A percentile compares a stretch with the other conserved stretches of the same genome.
Evolutionary conservation across 352 stramenopile genomes (phyloP).

Genomic region (Pythium rhizo-oryzae): DNA sequence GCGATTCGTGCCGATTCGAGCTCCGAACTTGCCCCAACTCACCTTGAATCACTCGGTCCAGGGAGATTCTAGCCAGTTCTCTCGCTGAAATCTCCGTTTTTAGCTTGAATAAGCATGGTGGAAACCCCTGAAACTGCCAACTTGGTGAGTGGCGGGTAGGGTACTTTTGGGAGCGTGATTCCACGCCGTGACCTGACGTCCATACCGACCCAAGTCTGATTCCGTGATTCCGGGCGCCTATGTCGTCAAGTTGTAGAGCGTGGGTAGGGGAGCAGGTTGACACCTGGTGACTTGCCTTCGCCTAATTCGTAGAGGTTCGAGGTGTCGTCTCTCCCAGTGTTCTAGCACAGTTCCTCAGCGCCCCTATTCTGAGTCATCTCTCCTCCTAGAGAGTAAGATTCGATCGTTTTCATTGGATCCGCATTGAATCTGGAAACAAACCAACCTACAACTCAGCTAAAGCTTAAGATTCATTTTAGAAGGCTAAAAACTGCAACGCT

Average conservation of each 20-base stretch:
- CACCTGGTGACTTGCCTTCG: constrained; percentile 18
- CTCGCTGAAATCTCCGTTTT: neutral
- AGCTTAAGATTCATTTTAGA: constrained; percentile 1
- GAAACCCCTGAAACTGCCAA: constrained; percentile 2
- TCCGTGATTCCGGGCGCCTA: constrained; percentile 17
- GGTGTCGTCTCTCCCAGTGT: constrained; percentile 14
- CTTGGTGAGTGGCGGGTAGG: constrained; percentile 3
- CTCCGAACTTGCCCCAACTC: neutral
- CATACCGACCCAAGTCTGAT: constrained; percentile 15
- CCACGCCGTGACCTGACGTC: constrained; percentile 3
- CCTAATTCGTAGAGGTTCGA: neutral
- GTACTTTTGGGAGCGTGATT: constrained; percentile 4
- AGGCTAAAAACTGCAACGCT: neutral
- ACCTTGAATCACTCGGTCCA: neutral
- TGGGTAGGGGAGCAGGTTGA: constrained; percentile 19
- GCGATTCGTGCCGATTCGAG: neutral
- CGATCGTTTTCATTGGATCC: constrained; percentile 1
- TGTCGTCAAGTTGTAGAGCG: constrained; percentile 20
- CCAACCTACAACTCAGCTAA: no score
- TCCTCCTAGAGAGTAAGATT: constrained; percentile 6
- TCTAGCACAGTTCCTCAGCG: no score
- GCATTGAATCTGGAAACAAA: neutral
- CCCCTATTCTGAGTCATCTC: constrained; percentile 15
- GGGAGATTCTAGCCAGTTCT: neutral
- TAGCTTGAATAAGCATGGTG: neutral